Evolutionary conservation across 2,329 filamentous ascomycete species (phyloP), one percentile per base, ranked within the genome.

Genomic region (Penicillium sp.): DNA sequence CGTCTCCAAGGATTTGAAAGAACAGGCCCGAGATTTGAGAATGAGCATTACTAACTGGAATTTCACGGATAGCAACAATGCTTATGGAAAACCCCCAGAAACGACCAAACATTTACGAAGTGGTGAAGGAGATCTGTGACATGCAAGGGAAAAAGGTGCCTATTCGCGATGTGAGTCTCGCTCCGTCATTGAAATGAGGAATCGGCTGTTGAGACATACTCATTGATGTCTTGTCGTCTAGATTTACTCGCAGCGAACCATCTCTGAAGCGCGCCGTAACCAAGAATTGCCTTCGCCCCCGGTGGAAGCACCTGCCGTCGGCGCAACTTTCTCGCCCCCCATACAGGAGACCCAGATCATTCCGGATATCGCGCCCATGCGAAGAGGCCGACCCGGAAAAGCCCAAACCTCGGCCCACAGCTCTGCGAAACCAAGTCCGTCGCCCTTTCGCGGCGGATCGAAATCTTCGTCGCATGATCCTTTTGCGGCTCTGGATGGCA

Each of bases 41-140:
- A 18, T 2, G 8, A n/a, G 29, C 9, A 27, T 45, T 34, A 49
- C 61, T 68, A 40, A 67, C 57, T 44, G 24, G 45, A 34, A 39
- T 11, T 35, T 3, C 18, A 8, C 25, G 27, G 48, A 34, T 41
- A 91, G 90, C 84, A 9, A 91, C 83, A 46, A 97, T 96, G 93
- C 74, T 98, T 62, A 84, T 82, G 60, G 93, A 97, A 67, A 83
- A 86, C 58, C 88, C 89, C 44, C 78, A 83, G 52, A 73, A 79
- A 43, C 81, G 93, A 54, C 93, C 93, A 4, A 97, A 91, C 64
- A 95, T 98, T 52, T 98, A 95, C 65, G 86, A 96, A 68, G 89
- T 95, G 4, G 75, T 98, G 29, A 82, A 83, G 53, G 90, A 97
- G 71, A 82, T 85, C 28, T 96, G 90, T 68, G 75, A 80, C 33